A percentile compares a stretch with the other conserved stretches of the same genome.
Evolutionary conservation across 108 stramenopile species (phyloP).

Genomic region (Nitzschia sp.): DNA sequence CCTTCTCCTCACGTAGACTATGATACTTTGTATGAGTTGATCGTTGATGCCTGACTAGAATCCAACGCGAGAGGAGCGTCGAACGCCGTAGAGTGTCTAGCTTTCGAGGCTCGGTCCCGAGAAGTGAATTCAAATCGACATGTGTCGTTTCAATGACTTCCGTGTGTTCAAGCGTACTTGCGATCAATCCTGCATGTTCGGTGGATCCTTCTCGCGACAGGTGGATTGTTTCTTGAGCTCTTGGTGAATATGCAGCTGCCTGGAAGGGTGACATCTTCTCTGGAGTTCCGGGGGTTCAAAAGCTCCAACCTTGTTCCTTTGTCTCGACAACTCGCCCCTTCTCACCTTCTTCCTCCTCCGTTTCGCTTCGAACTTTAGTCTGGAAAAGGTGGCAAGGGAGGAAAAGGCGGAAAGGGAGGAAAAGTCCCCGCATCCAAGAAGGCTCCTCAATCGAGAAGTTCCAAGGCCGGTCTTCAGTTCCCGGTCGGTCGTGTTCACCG

Average conservation of each 20-base stretch:
- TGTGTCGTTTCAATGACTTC: no score
- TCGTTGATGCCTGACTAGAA: not conserved
- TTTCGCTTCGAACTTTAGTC: slow-evolving; percentile 47
- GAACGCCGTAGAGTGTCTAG: not conserved
- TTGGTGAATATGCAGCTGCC: not conserved
- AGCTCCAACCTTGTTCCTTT: not conserved
- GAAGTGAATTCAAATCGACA: no score
- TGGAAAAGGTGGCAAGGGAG: slow-evolving; percentile 97
- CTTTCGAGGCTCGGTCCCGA: no score
- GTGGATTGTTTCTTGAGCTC: not conserved
- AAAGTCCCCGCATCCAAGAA: slow-evolving; percentile 98
- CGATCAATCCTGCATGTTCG: not conserved
- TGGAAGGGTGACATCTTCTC: not conserved
- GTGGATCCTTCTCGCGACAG: not conserved
- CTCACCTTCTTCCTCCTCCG: not conserved
- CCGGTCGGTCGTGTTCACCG: slow-evolving; percentile 99
- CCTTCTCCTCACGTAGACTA: not conserved
- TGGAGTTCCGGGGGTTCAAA: not conserved
- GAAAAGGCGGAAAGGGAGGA: slow-evolving; percentile 99
- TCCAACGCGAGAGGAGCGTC: not conserved
- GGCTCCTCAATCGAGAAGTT: slow-evolving; percentile 96
- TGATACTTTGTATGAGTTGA: not conserved
- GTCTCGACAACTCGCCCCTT: not conserved
- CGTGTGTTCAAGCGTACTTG: not conserved
- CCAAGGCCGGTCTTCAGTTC: slow-evolving; percentile 98